These are phyloP conservation scores for Artemisia argyi DNA, from an alignment of 129 eudicot genomes.

Conservation along the genomic window DNA sequence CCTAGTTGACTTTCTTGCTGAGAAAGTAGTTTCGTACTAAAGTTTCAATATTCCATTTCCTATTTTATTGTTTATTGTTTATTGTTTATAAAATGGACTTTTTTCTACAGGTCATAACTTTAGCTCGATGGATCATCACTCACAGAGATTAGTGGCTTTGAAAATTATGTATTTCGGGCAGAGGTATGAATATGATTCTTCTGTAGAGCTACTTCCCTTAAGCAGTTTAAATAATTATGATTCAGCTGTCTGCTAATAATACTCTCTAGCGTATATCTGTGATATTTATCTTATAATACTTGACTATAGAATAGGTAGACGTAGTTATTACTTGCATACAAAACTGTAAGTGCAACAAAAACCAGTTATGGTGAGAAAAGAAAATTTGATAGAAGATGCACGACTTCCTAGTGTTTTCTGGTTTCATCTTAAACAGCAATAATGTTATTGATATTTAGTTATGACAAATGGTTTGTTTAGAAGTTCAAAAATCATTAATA, in stretches of 20 bases:
- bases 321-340: constrained; percentile 2
- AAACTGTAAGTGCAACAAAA: background rate
- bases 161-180: constrained; percentile 92
- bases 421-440: background rate
- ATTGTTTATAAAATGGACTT: constrained; percentile 17
- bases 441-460: background rate
- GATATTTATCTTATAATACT: background rate
- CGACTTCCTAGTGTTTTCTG: background rate
- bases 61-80: constrained; percentile 18
- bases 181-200: constrained; percentile 49
- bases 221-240: constrained; percentile 5
- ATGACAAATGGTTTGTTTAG: constrained; percentile 1
- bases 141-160: constrained; percentile 74
- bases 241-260: background rate
- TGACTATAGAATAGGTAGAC: background rate
- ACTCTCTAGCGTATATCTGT: constrained; percentile 3
- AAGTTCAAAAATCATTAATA: background rate
- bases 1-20: background rate
- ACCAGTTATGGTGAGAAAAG: background rate
- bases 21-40: constrained; percentile 5
- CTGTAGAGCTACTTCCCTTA: background rate
- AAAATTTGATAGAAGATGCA: background rate
- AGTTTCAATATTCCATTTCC: background rate
- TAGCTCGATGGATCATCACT: constrained; percentile 40
- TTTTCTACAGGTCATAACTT: constrained; percentile 42